Base-by-base conservation (phyloP, 1,284 basidiomycete species). In the Volvariella volvacea region DNA sequence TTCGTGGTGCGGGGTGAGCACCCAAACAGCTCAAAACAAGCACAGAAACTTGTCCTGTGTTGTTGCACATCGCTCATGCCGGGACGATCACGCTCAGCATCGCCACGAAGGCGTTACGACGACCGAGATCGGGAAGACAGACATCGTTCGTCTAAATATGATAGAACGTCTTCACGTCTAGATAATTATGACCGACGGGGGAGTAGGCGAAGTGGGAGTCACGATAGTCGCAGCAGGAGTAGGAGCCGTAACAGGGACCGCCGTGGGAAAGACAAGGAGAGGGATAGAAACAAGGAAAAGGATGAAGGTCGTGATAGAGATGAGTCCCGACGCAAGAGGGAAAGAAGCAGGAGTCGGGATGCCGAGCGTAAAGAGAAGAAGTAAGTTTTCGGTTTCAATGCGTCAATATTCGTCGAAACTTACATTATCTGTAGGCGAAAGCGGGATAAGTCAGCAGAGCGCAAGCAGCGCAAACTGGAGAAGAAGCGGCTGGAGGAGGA, bases 401-500 rank as follows among this genome's bases (percentile, higher is more conserved):
- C n/a, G n/a, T n/a, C n/a, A n/a, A n/a, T n/a, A n/a, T n/a, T n/a
- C n/a, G n/a, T n/a, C n/a, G n/a, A n/a, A 15, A n/a, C 21, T 41
- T 42, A 39, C 41, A 43, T 22, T n/a, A n/a, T n/a, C n/a, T n/a
- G 45, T 54, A 88, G 88, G 63, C 74, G 84, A 56, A 86, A 88
- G 67, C 70, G 90, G 54, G 76, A 92, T 65, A 88, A 79, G 60
- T 89, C 81, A 33, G 83, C 81, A 57, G 87, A 90, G 54, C 68
- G 83, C 32, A 80, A 70, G 53, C 82, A 82, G 30, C 78, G 88
- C 42, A 93, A 90, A 61, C 84, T 81, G 2, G 86, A 90, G 56
- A 88, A 89, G 62, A 83, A 79, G 56, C 76, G 88, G 36, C 77
- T 84, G 44, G 82, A 72, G 50, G 90, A 92, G 50, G 87, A 93